A percentile compares a stretch with the other conserved stretches of the same genome.
Evolutionary conservation across 2,329 filamentous ascomycete genomes (phyloP).

Genomic region (Pestalotiopsis sp.): DNA sequence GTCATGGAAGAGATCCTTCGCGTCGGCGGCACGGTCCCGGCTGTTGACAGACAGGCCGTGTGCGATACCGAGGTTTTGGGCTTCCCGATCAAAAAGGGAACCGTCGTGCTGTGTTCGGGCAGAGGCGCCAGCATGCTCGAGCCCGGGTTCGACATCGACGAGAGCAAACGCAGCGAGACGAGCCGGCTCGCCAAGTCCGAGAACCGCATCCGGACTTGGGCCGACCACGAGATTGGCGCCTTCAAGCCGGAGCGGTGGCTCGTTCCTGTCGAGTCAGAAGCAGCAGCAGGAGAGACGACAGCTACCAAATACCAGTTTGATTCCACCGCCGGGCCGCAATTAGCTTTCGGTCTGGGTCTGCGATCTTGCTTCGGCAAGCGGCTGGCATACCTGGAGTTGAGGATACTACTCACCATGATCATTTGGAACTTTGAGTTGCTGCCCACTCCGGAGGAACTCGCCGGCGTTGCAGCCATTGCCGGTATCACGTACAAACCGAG

Average conservation of each 20-base stretch:
- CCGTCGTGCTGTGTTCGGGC: constrained; percentile 14
- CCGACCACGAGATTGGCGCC: constrained; percentile 14
- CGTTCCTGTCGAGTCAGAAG: not conserved
- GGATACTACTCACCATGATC: constrained; percentile 21
- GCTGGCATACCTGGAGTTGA: constrained; percentile 26
- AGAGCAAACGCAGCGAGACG: constrained; percentile 16
- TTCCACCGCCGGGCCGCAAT: constrained; percentile 24
- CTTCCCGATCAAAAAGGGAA: constrained; percentile 23
- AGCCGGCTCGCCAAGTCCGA: constrained; percentile 8
- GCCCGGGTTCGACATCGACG: constrained; percentile 15
- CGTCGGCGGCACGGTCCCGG: constrained; percentile 22
- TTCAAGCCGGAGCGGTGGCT: constrained; percentile 27
- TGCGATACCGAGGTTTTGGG: constrained; percentile 29
- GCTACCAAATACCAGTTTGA: constrained; percentile 17
- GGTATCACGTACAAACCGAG: constrained; percentile 7
- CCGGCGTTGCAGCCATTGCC: not conserved
- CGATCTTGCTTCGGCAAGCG: constrained; percentile 29
- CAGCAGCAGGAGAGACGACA: not conserved
- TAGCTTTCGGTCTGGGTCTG: constrained; percentile 29
- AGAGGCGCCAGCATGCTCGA: constrained; percentile 20
- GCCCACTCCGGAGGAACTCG: constrained; percentile 15
- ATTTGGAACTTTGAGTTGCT: constrained; percentile 27
- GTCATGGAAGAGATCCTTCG: constrained; percentile 35
- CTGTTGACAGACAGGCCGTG: constrained; percentile 26
- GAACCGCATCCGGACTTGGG: constrained; percentile 9